Evolutionary conservation across 305 asterid species (phyloP), one percentile per base, ranked within the genome.

Genomic region (Stenogyne calaminthoides): DNA sequence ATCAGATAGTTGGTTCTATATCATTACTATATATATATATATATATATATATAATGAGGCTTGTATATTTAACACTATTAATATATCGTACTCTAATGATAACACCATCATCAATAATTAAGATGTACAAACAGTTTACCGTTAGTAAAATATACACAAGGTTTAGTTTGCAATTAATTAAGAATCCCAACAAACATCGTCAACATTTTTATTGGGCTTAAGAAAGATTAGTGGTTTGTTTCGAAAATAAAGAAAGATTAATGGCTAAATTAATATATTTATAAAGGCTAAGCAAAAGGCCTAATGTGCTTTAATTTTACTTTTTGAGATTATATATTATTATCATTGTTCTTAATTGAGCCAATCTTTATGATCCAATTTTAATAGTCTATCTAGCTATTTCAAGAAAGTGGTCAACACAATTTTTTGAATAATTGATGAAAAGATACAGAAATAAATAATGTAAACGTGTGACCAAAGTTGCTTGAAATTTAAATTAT

Each of bases 361-460:
- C 60, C 9, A 40, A 16, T 59, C 51, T 12, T 55, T 14, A 69
- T 11, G 64, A 70, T 22, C 46, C 2, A 40, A 62, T 47, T 47
- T 20, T 7, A 56, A 64, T 9, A 32, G 4, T 42, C 16, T 44
- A 64, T 10, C 2, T 29, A 32, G 4, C 7, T 44, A 63, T 63
- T 7, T 32, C 10, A 57, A 69, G 68, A 77, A 71, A 72, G 81
- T 72, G 60, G 81, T 71, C 77, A 72, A 77, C 52, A 67, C 62
- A 59, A n/a, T 9, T 72, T 46, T 55, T 63, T 49, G 56, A 65
- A 72, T 71, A 77, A 77, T 58, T 67, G 58, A 51, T 15, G 29
- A 5, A 59, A 70, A 49, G 55, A 52, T 25, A n/a, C n/a, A 5
- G 12, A 67, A 72, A 60, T 52, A 76, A 70, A 64, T 12, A 70